A percentile compares a stretch with the other conserved stretches of the same genome.
These are phyloP conservation scores for Tolypocladium endophyticum DNA, from an alignment of 2,329 filamentous ascomycete species.

Conservation along the genomic window DNA sequence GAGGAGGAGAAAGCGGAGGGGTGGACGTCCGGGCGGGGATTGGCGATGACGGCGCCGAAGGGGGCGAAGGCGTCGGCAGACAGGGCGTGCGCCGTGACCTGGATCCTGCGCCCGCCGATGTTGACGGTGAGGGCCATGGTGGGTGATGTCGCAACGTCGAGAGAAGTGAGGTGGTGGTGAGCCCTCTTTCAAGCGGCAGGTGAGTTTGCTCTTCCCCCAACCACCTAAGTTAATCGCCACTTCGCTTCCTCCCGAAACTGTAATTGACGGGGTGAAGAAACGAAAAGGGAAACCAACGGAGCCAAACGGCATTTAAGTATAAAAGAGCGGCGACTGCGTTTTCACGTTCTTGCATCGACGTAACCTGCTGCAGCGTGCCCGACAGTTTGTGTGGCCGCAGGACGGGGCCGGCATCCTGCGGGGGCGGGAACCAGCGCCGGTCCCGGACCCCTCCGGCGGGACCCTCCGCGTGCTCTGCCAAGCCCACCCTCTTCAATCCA, in stretches of 20 bases:
- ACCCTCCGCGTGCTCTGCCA: not conserved
- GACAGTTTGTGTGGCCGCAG: not conserved
- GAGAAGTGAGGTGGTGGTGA: not conserved
- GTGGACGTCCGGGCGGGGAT: slow-evolving; percentile 51
- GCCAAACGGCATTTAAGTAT: not conserved
- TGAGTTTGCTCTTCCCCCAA: too few relatives aligned
- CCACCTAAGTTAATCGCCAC: too few relatives aligned
- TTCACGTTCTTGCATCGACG: not conserved
- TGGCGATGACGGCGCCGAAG: slow-evolving; percentile 76
- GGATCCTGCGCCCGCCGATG: slow-evolving; percentile 12
- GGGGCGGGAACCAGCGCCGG: not conserved
- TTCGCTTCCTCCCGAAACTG: not conserved
- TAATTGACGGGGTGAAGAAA: too few relatives aligned
- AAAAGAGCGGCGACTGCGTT: not conserved
- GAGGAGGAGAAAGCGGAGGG: slow-evolving; percentile 31
- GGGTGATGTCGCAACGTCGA: not conserved
- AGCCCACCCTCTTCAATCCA: not conserved
- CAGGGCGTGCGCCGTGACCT: slow-evolving; percentile 53
- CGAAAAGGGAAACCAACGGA: too few relatives aligned
- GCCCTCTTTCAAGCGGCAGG: too few relatives aligned
- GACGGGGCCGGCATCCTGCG: not conserved
- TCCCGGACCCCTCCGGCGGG: not conserved
- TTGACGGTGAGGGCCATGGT: slow-evolving; percentile 16
- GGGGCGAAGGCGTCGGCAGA: slow-evolving; percentile 58
- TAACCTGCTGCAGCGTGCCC: not conserved